Evolutionary conservation across 345 rosid species (phyloP).

Genomic region (rapeseed (Brassica napus)): DNA sequence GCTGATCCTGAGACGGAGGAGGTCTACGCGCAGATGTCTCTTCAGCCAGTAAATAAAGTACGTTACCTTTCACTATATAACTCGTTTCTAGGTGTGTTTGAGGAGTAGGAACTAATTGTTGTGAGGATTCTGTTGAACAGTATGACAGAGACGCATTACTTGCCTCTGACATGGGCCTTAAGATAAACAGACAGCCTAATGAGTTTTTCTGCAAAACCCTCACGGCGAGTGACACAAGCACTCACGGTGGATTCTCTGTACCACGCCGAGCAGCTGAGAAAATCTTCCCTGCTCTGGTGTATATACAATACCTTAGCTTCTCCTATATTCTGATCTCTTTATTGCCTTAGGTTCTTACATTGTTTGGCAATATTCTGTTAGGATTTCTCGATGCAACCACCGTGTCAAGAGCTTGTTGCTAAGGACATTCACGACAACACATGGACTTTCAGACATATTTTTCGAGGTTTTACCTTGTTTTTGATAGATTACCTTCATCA

Average conservation of each 20-base stretch:
- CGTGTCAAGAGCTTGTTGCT: constrained; percentile 87
- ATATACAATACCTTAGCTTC: constrained; percentile 32
- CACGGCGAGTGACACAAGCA: constrained; percentile 97
- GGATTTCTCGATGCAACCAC: constrained; percentile 97
- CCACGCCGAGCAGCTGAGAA: constrained; percentile 97
- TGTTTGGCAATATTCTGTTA: constrained; percentile 35
- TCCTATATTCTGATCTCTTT: neutral
- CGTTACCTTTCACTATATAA: neutral
- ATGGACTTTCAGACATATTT: constrained; percentile 95
- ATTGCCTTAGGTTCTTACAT: constrained; percentile 24
- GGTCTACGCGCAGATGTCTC: constrained; percentile 80
- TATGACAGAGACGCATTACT: constrained; percentile 83
- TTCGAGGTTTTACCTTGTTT: constrained; percentile 59
- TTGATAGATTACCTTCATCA: neutral
- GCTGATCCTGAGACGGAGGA: constrained; percentile 82
- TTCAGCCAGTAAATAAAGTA: constrained; percentile 62
- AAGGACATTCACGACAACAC: constrained; percentile 83
- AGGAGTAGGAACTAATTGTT: constrained; percentile 10
- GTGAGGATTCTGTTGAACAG: constrained; percentile 50
- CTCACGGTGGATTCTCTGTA: constrained; percentile 98
- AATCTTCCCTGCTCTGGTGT: constrained; percentile 86
- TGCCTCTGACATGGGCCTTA: constrained; percentile 87
- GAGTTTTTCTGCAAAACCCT: constrained; percentile 95
- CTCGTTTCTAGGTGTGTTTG: neutral
- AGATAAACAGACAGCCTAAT: constrained; percentile 63